Evolutionary conservation across 768 basidiomycete species (phyloP).

Genomic region (Pleurotus platypus): DNA sequence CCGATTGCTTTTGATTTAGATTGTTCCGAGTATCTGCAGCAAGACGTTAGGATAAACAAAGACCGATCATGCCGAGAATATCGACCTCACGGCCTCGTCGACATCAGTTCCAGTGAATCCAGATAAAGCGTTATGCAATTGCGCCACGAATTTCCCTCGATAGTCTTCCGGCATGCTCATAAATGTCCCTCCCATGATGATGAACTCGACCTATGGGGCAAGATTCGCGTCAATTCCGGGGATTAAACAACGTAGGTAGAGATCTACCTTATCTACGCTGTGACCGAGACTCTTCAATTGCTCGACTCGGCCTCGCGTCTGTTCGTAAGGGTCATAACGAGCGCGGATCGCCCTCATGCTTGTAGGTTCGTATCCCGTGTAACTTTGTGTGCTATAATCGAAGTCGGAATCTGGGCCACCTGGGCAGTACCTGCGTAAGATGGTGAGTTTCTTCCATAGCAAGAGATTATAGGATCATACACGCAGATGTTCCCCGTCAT

Average conservation of each 20-base stretch:
- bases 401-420: conserved; percentile 99
- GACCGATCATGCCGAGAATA: background rate
- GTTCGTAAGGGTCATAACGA: conserved; percentile 93
- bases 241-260: conserved; percentile 6
- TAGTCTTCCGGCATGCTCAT: conserved; percentile 99
- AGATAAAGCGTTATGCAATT: conserved; percentile 93
- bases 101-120: conserved; percentile 92
- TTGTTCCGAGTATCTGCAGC: conserved; percentile 82
- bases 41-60: background rate
- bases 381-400: conserved; percentile 97
- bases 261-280: conserved; percentile 86
- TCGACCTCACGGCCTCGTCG: conserved; percentile 89
- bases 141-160: conserved; percentile 88
- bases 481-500: conserved; percentile 99
- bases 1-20: conserved; percentile 98
- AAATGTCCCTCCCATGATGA: conserved; percentile 98
- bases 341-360: conserved; percentile 99
- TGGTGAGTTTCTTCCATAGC: background rate
- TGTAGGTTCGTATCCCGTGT: conserved; percentile 94
- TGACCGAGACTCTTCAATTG: conserved; percentile 96
- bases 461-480: conserved; percentile 38
- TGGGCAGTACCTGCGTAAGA: conserved; percentile 76
- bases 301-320: conserved; percentile 92
- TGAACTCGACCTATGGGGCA: conserved; percentile 69
- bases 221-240: background rate